A percentile compares a stretch with the other conserved stretches of the same genome.
Conservation (phyloP, 306 rosid genomes). For the Sicyos edulis region DNA sequence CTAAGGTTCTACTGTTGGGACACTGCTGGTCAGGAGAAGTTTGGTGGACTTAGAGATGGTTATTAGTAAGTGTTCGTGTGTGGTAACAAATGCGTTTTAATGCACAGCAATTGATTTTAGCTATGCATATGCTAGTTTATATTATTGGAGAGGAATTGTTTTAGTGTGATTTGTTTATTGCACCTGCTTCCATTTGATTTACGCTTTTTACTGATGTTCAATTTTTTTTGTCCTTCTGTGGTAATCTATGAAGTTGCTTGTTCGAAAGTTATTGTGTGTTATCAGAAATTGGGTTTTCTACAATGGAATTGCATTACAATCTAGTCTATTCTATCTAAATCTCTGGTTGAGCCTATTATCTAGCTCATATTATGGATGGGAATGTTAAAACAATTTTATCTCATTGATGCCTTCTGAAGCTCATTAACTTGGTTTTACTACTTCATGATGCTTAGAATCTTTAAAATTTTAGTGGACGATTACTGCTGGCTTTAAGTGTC, state of each 20-base stretch:
- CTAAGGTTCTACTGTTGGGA: slow-evolving; percentile 31
- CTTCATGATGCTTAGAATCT: neutral
- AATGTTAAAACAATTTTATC: no score
- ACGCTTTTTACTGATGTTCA: no score
- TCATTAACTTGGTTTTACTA: no score
- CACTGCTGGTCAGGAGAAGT: slow-evolving; percentile 33
- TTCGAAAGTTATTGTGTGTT: no score
- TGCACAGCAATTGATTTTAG: neutral
- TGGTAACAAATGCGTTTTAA: neutral
- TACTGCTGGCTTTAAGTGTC: neutral
- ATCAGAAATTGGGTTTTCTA: no score
- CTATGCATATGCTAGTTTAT: neutral
- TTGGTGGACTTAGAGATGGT: slow-evolving; percentile 33
- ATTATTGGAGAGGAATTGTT: neutral
- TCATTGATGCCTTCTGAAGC: no score
- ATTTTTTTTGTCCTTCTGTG: neutral
- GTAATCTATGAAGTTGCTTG: no score
- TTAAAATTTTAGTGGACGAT: neutral
- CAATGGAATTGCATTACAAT: no score
- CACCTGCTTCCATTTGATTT: neutral
- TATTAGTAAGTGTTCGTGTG: slow-evolving; percentile 21
- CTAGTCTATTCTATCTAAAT: no score
- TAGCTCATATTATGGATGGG: no score
- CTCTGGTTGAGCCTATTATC: no score
- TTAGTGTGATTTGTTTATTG: neutral